Percentiles rank a stretch among this genome's conserved stretches.
Evolutionary conservation across 352 stramenopile genomes (phyloP).

Genomic region (Phytopythium boreale): DNA sequence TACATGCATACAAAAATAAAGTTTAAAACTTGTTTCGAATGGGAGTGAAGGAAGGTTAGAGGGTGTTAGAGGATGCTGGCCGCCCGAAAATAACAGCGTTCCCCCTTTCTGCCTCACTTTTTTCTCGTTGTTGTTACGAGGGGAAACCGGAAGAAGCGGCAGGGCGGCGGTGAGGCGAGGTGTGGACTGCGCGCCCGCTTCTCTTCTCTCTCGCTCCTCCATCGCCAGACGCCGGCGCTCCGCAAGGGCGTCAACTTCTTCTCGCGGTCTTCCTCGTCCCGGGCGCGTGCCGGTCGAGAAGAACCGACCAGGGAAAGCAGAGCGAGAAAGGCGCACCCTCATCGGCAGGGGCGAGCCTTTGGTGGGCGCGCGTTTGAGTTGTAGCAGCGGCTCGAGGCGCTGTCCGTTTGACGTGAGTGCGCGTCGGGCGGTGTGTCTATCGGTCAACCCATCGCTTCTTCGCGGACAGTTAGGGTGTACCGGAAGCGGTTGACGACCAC

Average conservation of each 20-base stretch:
- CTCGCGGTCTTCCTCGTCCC: neutral
- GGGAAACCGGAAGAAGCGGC: neutral
- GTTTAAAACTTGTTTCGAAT: neutral
- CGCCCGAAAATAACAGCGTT: constrained; percentile 2
- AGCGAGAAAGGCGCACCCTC: constrained; percentile 1
- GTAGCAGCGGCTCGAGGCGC: neutral
- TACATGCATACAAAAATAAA: neutral
- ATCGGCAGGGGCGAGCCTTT: constrained; percentile 5
- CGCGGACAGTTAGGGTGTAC: too few relatives aligned
- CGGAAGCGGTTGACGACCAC: too few relatives aligned
- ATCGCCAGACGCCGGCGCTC: neutral
- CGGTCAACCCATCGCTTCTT: constrained; percentile 1
- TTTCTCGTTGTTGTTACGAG: constrained; percentile 5
- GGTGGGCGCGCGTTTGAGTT: neutral
- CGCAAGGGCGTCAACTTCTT: neutral
- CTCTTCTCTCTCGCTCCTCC: neutral
- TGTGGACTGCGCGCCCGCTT: neutral
- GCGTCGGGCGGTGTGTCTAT: neutral
- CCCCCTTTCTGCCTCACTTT: neutral
- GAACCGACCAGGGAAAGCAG: neutral
- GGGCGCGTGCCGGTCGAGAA: neutral
- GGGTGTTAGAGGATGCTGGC: neutral
- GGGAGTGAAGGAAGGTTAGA: neutral
- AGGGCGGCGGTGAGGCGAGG: neutral
- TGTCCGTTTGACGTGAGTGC: neutral